Percentiles rank a stretch among this genome's conserved stretches.
These are phyloP conservation scores for Saturnispora sanitii DNA, from an alignment of 805 yeast genomes.

Conservation along the genomic window DNA sequence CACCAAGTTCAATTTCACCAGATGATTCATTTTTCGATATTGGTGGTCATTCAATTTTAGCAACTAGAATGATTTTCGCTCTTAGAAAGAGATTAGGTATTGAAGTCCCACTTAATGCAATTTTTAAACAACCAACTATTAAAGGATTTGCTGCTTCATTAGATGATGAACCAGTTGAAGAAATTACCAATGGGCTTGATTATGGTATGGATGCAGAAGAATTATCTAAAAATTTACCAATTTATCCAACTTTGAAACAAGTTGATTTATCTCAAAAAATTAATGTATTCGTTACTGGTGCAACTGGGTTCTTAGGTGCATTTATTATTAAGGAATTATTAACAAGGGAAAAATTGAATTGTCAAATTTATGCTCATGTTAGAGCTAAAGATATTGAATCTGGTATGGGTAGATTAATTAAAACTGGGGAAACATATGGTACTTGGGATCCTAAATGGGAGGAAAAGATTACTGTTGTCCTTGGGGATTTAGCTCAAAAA, in stretches of 20 bases:
- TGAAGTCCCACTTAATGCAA: conserved; percentile 81
- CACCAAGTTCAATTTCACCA: conserved; percentile 67
- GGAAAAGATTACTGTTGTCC: conserved; percentile 52
- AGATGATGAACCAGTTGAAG: conserved; percentile 30
- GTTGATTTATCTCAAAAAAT: conserved; percentile 18
- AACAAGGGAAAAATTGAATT: conserved; percentile 32
- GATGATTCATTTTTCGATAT: conserved; percentile 90
- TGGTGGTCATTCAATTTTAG: conserved; percentile 96
- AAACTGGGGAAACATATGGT: conserved; percentile 76
- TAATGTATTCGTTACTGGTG: conserved; percentile 81
- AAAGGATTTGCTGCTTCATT: conserved; percentile 68
- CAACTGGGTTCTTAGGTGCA: conserved; percentile 93
- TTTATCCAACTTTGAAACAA: conserved; percentile 35
- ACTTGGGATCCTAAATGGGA: conserved; percentile 59
- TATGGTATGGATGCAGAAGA: conserved; percentile 71
- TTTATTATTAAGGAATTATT: conserved; percentile 74
- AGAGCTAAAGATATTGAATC: conserved; percentile 63
- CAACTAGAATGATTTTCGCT: conserved; percentile 93
- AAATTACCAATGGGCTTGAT: conserved; percentile 24
- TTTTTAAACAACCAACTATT: conserved; percentile 85
- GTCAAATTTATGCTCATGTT: conserved; percentile 78
- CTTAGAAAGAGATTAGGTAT: conserved; percentile 68
- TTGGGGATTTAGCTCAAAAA: conserved; percentile 71
- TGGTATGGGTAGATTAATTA: conserved; percentile 68
- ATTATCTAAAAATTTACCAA: conserved; percentile 32